phyloP scores from a whole-genome alignment of 2,329 filamentous ascomycete species.

The Pyrenophora seminiperda region DNA sequence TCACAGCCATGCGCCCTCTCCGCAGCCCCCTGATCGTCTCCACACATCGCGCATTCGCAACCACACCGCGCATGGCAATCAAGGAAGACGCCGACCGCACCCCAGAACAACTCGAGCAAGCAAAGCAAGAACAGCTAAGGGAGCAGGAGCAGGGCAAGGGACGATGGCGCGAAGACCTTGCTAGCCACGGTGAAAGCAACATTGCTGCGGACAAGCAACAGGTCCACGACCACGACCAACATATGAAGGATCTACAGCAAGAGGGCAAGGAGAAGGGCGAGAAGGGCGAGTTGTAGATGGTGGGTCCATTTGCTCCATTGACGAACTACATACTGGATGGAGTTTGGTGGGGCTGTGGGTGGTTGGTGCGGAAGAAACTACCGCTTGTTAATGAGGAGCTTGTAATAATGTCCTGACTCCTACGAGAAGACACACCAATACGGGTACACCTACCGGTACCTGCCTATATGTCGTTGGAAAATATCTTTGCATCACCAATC shows the following conservation, averaged over 20 bases:
- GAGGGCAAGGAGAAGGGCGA: constrained; percentile 50
- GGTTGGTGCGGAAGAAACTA: too few species aligned
- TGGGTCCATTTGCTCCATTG: too few species aligned
- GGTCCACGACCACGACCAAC: constrained; percentile 50
- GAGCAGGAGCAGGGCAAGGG: constrained; percentile 52
- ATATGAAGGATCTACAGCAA: constrained; percentile 54
- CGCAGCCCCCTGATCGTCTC: constrained; percentile 3
- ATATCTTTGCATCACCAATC: too few species aligned
- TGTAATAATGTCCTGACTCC: too few species aligned
- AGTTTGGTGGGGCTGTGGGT: too few species aligned
- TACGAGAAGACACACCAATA: too few species aligned
- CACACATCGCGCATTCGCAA: constrained; percentile 37
- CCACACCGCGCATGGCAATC: constrained; percentile 38
- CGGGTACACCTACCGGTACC: too few species aligned
- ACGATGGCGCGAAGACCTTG: constrained; percentile 52
- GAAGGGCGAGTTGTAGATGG: constrained; percentile 37
- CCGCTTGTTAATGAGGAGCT: too few species aligned
- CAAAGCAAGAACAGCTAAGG: constrained; percentile 53
- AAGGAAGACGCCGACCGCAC: constrained; percentile 50
- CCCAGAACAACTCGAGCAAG: constrained; percentile 49
- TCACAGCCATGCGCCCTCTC: constrained; percentile 19
- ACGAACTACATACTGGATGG: too few species aligned
- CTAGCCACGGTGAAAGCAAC: constrained; percentile 48
- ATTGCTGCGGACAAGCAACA: constrained; percentile 52
- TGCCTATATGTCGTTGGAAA: too few species aligned